Base-by-base conservation (phyloP, 83 land plant genomes). In the Diphasiastrum complanatum region DNA sequence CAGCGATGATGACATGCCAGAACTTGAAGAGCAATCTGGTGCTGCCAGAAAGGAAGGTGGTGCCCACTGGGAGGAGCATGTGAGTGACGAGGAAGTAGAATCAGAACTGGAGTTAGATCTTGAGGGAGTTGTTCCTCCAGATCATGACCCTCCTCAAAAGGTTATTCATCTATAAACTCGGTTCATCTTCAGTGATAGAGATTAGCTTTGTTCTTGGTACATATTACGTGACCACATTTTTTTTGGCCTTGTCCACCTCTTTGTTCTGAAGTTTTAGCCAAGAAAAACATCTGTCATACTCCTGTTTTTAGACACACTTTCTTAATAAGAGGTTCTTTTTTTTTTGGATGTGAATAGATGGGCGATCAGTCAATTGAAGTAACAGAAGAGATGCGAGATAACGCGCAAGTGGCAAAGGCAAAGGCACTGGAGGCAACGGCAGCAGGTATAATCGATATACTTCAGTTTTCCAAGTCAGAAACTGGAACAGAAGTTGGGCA, bases 1-100 rank as follows among this genome's bases (percentile, higher is more conserved):
- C n/a, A 54, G 58, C 33, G 58, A 54, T 25, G 58, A 54, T 6
- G 58, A 54, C 43, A n/a, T n/a, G n/a, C n/a, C n/a, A n/a, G n/a
- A n/a, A n/a, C n/a, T n/a, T n/a, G n/a, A n/a, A n/a, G n/a, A 38
- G 43, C 58, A 54, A 11, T 14, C 58, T 25, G 33, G 58, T 25
- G 58, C 58, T 26, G 6, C 33, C n/a, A 33, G 58, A 5, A 30
- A 25, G 3, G 5, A 22, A 11, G 10, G 5, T 4, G 10, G 5
- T 11, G 29, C 29, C 29, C n/a, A 54, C 24, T 14, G 6, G 58
- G 58, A 54, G n/a, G 58, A 54, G 33, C 33, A 26, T 20, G 14
- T 38, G 12, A 38, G 52, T 18, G 36, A 22, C 11, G 58, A 54
- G 58, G 25, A 18, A 6, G n/a, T 54, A 6, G 58, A 54, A 28